These are phyloP conservation scores for Closterium sp. DNA, from an alignment of 139 green algal species.

Conservation along the genomic window DNA sequence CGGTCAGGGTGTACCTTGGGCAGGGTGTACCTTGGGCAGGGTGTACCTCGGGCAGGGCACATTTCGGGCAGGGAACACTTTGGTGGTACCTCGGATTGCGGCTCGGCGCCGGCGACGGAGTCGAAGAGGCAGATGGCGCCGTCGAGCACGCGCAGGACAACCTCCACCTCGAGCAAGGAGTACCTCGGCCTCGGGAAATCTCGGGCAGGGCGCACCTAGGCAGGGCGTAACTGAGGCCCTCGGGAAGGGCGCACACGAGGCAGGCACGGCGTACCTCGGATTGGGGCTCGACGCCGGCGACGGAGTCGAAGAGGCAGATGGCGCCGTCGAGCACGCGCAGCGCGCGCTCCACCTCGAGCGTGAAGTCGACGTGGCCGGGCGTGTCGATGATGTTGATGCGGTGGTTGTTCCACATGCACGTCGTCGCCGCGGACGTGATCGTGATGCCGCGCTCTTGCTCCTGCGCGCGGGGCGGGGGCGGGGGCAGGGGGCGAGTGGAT, in stretches of 20 bases:
- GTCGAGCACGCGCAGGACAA: constrained; percentile 96
- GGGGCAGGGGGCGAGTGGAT: neutral
- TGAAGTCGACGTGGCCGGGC: constrained; percentile 64
- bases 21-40: too few relatives aligned
- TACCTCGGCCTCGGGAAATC: too few relatives aligned
- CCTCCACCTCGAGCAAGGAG: constrained; percentile 91
- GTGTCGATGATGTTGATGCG: constrained; percentile 99
- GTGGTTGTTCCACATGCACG: constrained; percentile 91
- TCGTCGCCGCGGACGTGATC: constrained; percentile 97
- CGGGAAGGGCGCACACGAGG: too few relatives aligned
- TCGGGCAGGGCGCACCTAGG: too few relatives aligned
- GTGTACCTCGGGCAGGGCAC: too few relatives aligned
- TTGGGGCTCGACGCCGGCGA: constrained; percentile 98
- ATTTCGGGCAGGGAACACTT: too few relatives aligned
- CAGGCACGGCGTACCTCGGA: constrained; percentile 50
- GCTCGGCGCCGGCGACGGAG: constrained; percentile 94
- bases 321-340: constrained; percentile 97
- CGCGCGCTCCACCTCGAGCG: constrained; percentile 89
- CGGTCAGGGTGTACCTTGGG: too few relatives aligned
- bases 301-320: constrained; percentile 93
- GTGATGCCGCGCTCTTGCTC: constrained; percentile 97
- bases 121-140: constrained; percentile 94
- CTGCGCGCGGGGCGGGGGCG: neutral
- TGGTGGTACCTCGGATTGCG: constrained; percentile 78
- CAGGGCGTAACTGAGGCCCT: too few relatives aligned